Evolutionary conservation across 352 stramenopile species (phyloP), one percentile per base, ranked within the genome.

Genomic region (Thraustochytrium sp.): DNA sequence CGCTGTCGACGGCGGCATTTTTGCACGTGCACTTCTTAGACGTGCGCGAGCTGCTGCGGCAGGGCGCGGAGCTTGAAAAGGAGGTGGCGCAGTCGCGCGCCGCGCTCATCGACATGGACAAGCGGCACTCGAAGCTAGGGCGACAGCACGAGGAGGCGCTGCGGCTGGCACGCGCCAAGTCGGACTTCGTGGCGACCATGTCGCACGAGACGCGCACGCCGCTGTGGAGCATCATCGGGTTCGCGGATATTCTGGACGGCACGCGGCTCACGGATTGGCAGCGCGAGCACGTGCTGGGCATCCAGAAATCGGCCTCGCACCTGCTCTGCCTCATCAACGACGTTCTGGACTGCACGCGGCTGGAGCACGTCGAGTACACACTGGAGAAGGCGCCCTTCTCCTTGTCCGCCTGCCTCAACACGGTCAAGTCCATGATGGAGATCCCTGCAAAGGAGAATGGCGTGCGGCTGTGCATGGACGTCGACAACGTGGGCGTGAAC

Each of bases 191-290:
- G 11, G 68, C 68, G 4, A 80, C 68, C 68, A 53, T 88, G 76
- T 85, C 62, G 3, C 86, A 88, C 59, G 86, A 89, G 61, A 89
- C 87, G 46, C 64, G 86, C 26, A 89, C 86, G 40, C 86, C 86
- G n/a, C 42, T 89, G 54, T 86, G 87, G 72, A 87, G 82, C 72
- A 89, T 89, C 56, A 86, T 89, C 49, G 86, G 86, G n/a, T 86
- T 89, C 72, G 86, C 82, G 1, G 85, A 80, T 37, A 68, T 88
- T 21, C 29, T 87, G 9, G 54, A 86, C 13, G 82, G 86, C 16
- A 68, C 85, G 4, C 36, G 76, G 9, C 84, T 89, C 61, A 73
- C 84, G 56, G 83, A 85, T 31, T 85, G 85, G 75, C 86, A 89
- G 64, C 68, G 62, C 18, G 59, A 72, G 59, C 59, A 72, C 40